A percentile compares a stretch with the other conserved stretches of the same genome.
phyloP scores from a whole-genome alignment of 306 rosid genomes.

The Senna tora region DNA sequence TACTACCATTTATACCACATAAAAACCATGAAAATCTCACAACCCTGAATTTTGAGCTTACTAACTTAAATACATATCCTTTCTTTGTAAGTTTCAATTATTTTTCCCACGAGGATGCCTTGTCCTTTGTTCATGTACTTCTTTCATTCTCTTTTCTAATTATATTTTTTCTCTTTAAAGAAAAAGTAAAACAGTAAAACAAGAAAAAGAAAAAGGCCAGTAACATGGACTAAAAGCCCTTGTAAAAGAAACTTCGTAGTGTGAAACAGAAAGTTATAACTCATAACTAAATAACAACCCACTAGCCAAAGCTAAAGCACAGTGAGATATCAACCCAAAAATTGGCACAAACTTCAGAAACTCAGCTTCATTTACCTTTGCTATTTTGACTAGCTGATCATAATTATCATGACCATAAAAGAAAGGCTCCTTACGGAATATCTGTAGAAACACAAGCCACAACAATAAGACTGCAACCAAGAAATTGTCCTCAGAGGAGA shows the following conservation, averaged over 20 bases:
- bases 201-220: neutral
- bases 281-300: neutral
- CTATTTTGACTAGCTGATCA: conserved; percentile 69
- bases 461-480: conserved; percentile 35
- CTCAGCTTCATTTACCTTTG: conserved; percentile 43
- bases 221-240: neutral
- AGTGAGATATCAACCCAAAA: neutral
- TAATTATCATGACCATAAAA: conserved; percentile 69
- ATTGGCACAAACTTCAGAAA: neutral
- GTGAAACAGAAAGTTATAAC: neutral
- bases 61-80: neutral
- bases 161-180: neutral
- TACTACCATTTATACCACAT: neutral
- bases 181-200: neutral
- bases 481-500: conserved; percentile 4
- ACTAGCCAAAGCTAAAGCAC: neutral
- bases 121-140: neutral
- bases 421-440: conserved; percentile 73
- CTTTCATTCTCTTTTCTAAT: neutral
- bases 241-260: neutral
- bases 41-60: neutral
- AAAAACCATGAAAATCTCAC: neutral
- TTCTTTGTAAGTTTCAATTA: neutral
- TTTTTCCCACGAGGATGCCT: too few relatives aligned
- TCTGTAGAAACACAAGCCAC: conserved; percentile 46